Base-by-base conservation (phyloP, 75 land plant genomes). In the Sequoiadendron giganteum region DNA sequence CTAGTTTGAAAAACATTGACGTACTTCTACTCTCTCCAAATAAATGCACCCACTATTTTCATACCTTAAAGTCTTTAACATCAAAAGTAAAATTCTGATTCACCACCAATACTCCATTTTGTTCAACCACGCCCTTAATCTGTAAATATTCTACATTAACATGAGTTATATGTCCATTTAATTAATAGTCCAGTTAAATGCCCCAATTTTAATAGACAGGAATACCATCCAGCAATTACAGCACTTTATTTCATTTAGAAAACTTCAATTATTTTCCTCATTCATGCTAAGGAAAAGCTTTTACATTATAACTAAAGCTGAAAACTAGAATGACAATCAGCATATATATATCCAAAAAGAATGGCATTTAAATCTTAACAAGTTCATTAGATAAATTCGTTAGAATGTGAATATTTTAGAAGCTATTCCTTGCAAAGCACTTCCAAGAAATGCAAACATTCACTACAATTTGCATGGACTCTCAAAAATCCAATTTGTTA, bases 81-180 rank as follows among this genome's bases (percentile, higher is more conserved):
- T 93, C 93, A 89, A 92, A 93, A 21, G 91, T 92, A 75, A 93
- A 93, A 87, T 91, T 93, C 85, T 93, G 90, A 76, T 88, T 88
- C 58, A 93, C 89, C 52, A 61, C 88, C 16, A 93, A 54, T 25
- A 87, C 38, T 58, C 93, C 93, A 89, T 89, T 45, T 72, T 89
- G 32, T 45, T 86, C 88, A 25, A 90, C 78, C 72, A 39, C 48
- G 6, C 55, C 83, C 89, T 68, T 89, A 45, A 90, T 89, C 90
- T 90, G 90, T 38, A 40, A 42, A 82, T 13, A 82, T 42, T 14
- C 32, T 28, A 47, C 34, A 82, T 82, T n/a, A 82, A 82, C 11
- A n/a, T 28, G 52, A 32, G 48, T 82, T 82, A n/a, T n/a, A 28
- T 45, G n/a, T 43, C 48, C 84, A 82, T n/a, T 34, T 28, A 45